phyloP scores from a whole-genome alignment of 2,329 filamentous ascomycete genomes.

The Paecilomyces sp. region DNA sequence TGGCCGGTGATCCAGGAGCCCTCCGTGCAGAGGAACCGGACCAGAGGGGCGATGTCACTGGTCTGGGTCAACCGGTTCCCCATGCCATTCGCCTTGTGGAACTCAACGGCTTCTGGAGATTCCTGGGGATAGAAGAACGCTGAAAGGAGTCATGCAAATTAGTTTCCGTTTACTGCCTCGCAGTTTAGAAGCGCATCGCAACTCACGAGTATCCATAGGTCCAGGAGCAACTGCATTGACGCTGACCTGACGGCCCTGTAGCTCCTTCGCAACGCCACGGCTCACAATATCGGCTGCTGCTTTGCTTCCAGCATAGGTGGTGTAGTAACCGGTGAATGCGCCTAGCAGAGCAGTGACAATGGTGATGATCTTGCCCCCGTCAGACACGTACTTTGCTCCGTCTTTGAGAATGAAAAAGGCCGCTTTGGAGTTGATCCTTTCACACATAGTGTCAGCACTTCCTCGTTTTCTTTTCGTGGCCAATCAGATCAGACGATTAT shows the following conservation, averaged over 20 bases:
- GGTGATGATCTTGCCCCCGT: conserved; percentile 43
- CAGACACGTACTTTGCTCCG: conserved; percentile 33
- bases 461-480: neutral
- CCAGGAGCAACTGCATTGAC: conserved; percentile 49
- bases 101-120: conserved; percentile 35
- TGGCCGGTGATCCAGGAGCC: conserved; percentile 42
- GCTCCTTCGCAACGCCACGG: conserved; percentile 46
- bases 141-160: conserved; percentile 8
- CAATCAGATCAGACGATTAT: neutral
- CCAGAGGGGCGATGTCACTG: conserved; percentile 40
- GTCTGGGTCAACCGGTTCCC: conserved; percentile 36
- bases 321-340: conserved; percentile 42
- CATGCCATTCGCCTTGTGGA: conserved; percentile 39
- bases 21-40: conserved; percentile 39
- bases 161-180: conserved; percentile 3
- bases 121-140: conserved; percentile 43
- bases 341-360: conserved; percentile 40
- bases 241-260: conserved; percentile 43
- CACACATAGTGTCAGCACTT: neutral
- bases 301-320: conserved; percentile 46
- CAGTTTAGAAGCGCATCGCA: neutral
- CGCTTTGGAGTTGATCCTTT: conserved; percentile 40
- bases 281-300: conserved; percentile 55
- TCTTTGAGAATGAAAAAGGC: conserved; percentile 42
- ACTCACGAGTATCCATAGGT: conserved; percentile 47